Evolutionary conservation across 495 filamentous ascomycete genomes (phyloP).

Genomic region (Talaromyces proteolyticus): DNA sequence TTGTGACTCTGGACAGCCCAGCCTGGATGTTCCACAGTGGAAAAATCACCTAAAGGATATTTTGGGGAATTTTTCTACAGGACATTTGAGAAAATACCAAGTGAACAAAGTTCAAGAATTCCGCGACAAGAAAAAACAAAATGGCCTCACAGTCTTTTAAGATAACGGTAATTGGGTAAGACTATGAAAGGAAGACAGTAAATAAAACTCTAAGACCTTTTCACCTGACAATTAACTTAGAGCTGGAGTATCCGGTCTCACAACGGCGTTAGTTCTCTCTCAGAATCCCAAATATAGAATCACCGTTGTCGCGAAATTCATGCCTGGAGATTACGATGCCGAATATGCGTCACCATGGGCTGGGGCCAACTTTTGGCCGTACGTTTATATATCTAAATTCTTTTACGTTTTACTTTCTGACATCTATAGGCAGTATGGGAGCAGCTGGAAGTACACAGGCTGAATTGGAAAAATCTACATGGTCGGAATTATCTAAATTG

Average conservation of each 20-base stretch:
- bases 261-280: constrained; percentile 81
- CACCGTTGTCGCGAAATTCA: constrained; percentile 88
- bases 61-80: background rate
- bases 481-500: constrained; percentile 49
- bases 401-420: background rate
- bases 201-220: background rate
- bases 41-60: background rate
- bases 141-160: background rate
- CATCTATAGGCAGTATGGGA: background rate
- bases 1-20: no score
- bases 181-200: background rate
- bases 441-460: constrained; percentile 8
- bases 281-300: constrained; percentile 61
- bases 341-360: constrained; percentile 97
- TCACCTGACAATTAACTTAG: constrained; percentile 32
- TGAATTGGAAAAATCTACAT: constrained; percentile 50
- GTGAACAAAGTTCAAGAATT: background rate
- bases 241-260: constrained; percentile 87
- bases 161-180: background rate
- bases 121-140: background rate
- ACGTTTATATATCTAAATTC: constrained; percentile 11
- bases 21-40: no score
- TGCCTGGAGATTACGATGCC: constrained; percentile 97
- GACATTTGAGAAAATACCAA: background rate
- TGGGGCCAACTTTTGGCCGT: constrained; percentile 90